Conservation (phyloP, 345 rosid species). For the Ceriops decandra region DNA sequence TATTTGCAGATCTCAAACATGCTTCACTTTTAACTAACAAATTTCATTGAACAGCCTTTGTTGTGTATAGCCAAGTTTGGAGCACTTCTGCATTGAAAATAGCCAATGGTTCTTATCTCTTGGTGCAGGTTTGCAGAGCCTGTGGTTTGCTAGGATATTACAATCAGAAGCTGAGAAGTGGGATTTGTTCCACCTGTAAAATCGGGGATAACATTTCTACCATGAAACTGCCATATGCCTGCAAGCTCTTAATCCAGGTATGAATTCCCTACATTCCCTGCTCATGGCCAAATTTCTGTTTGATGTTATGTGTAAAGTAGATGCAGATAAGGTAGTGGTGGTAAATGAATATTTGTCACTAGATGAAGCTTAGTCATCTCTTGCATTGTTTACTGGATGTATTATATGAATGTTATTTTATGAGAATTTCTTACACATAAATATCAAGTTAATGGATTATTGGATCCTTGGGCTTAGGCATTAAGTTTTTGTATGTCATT, state of each 20-base stretch:
- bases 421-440: too few relatives aligned
- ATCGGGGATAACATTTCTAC: conserved; percentile 74
- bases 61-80: background rate
- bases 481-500: too few relatives aligned
- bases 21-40: background rate
- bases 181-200: conserved; percentile 74
- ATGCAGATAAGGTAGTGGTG: too few relatives aligned
- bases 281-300: background rate
- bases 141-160: conserved; percentile 91
- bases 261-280: background rate
- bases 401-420: too few relatives aligned
- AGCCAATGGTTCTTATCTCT: background rate
- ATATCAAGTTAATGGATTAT: too few relatives aligned
- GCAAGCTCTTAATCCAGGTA: conserved; percentile 96
- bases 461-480: too few relatives aligned
- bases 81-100: background rate
- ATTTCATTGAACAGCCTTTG: background rate
- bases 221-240: conserved; percentile 84
- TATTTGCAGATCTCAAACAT: too few relatives aligned
- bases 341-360: too few relatives aligned
- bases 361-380: too few relatives aligned
- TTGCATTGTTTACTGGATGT: too few relatives aligned
- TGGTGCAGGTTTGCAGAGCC: conserved; percentile 68
- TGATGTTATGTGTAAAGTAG: too few relatives aligned
- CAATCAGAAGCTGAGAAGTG: conserved; percentile 69